Evolutionary conservation across 2,329 filamentous ascomycete species (phyloP).

Genomic region (Beauveria asiatica): DNA sequence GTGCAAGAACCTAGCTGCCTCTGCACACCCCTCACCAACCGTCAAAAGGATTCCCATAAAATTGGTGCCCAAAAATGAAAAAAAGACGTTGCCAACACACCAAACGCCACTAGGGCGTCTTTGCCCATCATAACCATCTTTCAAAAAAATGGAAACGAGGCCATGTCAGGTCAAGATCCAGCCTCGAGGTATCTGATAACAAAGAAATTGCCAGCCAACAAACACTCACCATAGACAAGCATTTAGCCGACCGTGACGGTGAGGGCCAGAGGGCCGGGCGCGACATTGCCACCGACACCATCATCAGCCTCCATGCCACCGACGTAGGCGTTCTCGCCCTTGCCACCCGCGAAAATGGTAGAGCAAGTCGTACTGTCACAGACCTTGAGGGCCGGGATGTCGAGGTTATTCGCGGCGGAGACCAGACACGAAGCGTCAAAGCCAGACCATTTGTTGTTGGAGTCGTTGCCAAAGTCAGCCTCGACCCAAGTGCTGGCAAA

Average conservation of each 20-base stretch:
- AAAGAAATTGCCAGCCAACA: not conserved
- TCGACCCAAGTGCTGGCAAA: conserved; percentile 40
- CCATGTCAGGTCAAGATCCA: conserved; percentile 1
- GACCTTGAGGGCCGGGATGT: conserved; percentile 30
- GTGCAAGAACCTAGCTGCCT: not conserved
- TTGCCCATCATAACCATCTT: not conserved
- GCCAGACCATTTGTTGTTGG: conserved; percentile 42
- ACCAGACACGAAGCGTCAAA: conserved; percentile 43
- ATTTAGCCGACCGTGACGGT: conserved; percentile 24
- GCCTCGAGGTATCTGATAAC: conserved; percentile 10
- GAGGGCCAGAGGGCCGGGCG: conserved; percentile 21
- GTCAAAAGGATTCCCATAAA: not conserved
- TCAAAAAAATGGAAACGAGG: not conserved
- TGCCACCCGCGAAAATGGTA: conserved; percentile 27
- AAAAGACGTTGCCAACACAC: conserved; percentile 4
- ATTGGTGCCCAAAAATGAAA: not conserved
- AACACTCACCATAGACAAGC: not conserved
- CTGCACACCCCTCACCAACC: conserved; percentile 5
- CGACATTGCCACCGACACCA: conserved; percentile 33
- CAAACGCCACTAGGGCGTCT: conserved; percentile 12
- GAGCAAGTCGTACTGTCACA: conserved; percentile 32
- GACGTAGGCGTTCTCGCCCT: conserved; percentile 30
- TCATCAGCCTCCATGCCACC: conserved; percentile 28
- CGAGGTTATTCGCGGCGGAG: conserved; percentile 24
- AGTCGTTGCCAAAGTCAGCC: conserved; percentile 37